These are phyloP conservation scores for Rhododendron simsii DNA, from an alignment of 148 eudicot species.

Conservation along the genomic window DNA sequence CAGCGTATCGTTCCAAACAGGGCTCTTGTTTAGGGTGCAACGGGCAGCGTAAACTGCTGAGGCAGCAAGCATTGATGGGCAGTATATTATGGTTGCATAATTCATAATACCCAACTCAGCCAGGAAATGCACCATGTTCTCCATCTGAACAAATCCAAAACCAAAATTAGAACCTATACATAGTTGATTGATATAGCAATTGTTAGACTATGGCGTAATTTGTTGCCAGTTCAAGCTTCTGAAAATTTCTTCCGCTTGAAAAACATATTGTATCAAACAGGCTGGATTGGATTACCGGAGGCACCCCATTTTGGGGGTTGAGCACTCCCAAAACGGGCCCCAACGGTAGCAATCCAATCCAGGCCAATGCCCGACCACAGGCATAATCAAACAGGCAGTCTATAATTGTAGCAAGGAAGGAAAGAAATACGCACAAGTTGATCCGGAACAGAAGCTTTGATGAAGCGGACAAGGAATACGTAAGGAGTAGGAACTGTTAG, in stretches of 20 bases:
- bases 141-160: slow-evolving; percentile 30
- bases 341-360: too few relatives aligned
- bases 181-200: background rate
- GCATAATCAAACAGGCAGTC: background rate
- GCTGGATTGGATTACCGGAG: background rate
- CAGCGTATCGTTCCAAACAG: slow-evolving; percentile 75
- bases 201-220: background rate
- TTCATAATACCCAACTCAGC: slow-evolving; percentile 78
- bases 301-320: too few relatives aligned
- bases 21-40: slow-evolving; percentile 51
- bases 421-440: slow-evolving; percentile 27
- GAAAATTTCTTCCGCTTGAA: too few relatives aligned
- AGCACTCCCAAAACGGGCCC: too few relatives aligned
- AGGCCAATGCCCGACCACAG: too few relatives aligned
- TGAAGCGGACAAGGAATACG: slow-evolving; percentile 63
- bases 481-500: slow-evolving; percentile 84
- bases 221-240: too few relatives aligned
- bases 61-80: slow-evolving; percentile 84
- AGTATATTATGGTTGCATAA: slow-evolving; percentile 36
- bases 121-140: slow-evolving; percentile 60
- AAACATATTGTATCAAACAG: background rate
- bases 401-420: background rate
- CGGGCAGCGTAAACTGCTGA: slow-evolving; percentile 85
- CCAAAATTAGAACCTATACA: background rate
- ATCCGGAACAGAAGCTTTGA: slow-evolving; percentile 66